These are phyloP conservation scores for Cryomyces minteri DNA, from an alignment of 495 filamentous ascomycete species.

Conservation along the genomic window DNA sequence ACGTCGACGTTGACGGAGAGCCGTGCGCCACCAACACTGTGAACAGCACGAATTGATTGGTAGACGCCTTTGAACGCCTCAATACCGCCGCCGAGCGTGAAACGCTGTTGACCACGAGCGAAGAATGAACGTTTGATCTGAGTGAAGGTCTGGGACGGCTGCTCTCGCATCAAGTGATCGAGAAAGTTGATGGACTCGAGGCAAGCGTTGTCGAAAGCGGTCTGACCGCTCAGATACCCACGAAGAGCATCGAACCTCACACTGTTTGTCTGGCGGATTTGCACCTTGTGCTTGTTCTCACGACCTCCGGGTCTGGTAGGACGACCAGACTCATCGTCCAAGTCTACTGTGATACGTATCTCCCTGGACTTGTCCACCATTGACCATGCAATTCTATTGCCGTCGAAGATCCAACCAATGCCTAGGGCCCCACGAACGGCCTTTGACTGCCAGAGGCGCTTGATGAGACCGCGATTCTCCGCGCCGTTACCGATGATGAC, in stretches of 20 bases:
- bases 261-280: conserved; percentile 34
- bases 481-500: conserved; percentile 39
- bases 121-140: conserved; percentile 69
- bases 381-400: conserved; percentile 59
- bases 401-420: conserved; percentile 53
- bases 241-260: conserved; percentile 46
- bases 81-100: conserved; percentile 34
- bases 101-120: conserved; percentile 21
- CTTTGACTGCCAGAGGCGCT: conserved; percentile 53
- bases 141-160: conserved; percentile 41
- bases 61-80: conserved; percentile 76
- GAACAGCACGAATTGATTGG: conserved; percentile 50
- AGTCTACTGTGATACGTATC: conserved; percentile 35
- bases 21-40: conserved; percentile 17
- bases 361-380: conserved; percentile 18
- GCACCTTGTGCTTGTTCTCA: conserved; percentile 35
- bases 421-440: conserved; percentile 33
- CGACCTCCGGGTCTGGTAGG: too few species aligned
- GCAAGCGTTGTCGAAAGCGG: conserved; percentile 39
- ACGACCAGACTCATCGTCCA: conserved; percentile 35
- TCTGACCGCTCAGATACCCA: conserved; percentile 41
- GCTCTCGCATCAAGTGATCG: conserved; percentile 72
- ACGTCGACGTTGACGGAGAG: conserved; percentile 64
- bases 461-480: conserved; percentile 44
- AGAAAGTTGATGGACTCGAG: conserved; percentile 77